Conservation (phyloP, 1,139 yeast species). For the Pichia sp. region DNA sequence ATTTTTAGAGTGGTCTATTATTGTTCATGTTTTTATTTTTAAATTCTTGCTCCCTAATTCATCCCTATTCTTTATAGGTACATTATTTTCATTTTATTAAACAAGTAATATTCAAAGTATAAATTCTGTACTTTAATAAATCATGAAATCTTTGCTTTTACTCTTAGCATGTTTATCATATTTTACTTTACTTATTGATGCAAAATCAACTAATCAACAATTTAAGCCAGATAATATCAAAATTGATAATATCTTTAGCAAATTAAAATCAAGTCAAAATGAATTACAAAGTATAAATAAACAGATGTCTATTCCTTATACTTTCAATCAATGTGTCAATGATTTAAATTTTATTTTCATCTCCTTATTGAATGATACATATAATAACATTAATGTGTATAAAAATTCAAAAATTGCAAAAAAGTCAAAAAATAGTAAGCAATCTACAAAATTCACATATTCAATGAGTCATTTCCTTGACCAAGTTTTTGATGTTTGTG, state of each 20-base stretch:
- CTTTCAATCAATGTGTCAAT: slow-evolving; percentile 7
- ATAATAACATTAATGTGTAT: neutral
- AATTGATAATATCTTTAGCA: neutral
- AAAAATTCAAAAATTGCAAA: neutral
- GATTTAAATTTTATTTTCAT: slow-evolving; percentile 5
- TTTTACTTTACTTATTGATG: neutral
- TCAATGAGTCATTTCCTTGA: neutral
- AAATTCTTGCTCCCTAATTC: neutral
- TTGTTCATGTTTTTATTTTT: neutral
- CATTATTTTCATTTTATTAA: too few species aligned
- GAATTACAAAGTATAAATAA: neutral
- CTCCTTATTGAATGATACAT: neutral
- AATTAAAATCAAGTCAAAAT: neutral
- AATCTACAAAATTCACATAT: neutral
- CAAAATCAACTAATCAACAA: neutral
- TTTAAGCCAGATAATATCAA: neutral
- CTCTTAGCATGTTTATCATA: neutral
- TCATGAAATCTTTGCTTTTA: neutral
- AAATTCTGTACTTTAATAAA: too few species aligned
- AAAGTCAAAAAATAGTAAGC: neutral
- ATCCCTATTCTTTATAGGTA: neutral
- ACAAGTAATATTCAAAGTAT: too few species aligned
- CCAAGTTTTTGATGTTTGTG: slow-evolving; percentile 6
- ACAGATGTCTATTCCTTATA: neutral
- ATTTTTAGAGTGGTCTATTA: neutral